Percentiles rank a stretch among this genome's conserved stretches.
Conservation (phyloP, 352 stramenopile species). For the Phytopythium kandeliae region DNA sequence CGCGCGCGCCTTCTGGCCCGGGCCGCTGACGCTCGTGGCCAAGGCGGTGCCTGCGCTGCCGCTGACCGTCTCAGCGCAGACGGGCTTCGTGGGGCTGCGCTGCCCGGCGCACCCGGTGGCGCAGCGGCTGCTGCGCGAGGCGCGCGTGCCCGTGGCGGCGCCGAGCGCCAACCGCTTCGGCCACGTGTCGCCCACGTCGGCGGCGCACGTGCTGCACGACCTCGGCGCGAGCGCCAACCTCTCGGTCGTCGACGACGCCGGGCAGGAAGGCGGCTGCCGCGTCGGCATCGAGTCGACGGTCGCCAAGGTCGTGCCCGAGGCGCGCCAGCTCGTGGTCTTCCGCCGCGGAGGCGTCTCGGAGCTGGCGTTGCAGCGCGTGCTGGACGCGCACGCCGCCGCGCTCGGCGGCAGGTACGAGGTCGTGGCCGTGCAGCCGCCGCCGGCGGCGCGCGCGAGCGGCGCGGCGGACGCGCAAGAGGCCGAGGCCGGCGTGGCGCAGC, state of each 20-base stretch:
- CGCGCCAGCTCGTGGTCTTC: constrained; percentile 83
- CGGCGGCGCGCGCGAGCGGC: constrained; percentile 1
- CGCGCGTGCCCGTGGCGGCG: constrained; percentile 93
- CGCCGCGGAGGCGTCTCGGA: constrained; percentile 84
- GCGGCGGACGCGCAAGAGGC: constrained; percentile 19
- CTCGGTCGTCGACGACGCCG: constrained; percentile 70
- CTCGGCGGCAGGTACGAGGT: constrained; percentile 51
- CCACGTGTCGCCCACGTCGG: constrained; percentile 96
- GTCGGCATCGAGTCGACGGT: constrained; percentile 95
- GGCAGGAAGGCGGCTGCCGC: constrained; percentile 56
- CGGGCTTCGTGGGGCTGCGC: constrained; percentile 96
- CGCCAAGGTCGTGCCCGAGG: constrained; percentile 81
- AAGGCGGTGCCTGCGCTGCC: constrained; percentile 86
- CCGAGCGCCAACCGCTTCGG: constrained; percentile 98
- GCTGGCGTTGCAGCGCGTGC: constrained; percentile 44
- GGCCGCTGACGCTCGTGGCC: constrained; percentile 96
- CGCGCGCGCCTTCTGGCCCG: constrained; percentile 93
- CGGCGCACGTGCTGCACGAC: constrained; percentile 97
- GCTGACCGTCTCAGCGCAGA: constrained; percentile 86
- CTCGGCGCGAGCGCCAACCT: constrained; percentile 89
- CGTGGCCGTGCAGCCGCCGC: constrained; percentile 39
- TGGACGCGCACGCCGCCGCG: constrained; percentile 35
- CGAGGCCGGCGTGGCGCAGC: constrained; percentile 67
- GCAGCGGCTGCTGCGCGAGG: constrained; percentile 81
- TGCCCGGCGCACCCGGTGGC: constrained; percentile 93